phyloP scores from a whole-genome alignment of 805 yeast species.

The Cyberlindnera misumaiensis region DNA sequence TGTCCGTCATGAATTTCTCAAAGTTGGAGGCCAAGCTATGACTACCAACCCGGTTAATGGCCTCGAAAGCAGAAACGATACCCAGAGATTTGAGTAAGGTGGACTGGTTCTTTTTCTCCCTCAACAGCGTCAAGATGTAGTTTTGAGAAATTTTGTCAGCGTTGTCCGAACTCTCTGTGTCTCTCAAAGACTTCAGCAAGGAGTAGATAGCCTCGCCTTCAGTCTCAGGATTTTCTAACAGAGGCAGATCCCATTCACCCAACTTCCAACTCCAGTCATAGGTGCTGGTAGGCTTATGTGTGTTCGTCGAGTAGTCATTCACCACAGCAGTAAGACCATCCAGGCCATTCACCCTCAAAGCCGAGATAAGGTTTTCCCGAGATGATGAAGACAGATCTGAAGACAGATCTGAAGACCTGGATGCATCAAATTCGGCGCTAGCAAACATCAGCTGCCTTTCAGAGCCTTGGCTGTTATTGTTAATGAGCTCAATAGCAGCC shows the following conservation, averaged over 20 bases:
- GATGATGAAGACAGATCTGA: slow-evolving; percentile 22
- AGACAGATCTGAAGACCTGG: too few species aligned
- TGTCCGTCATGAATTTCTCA: slow-evolving; percentile 4
- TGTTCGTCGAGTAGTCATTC: slow-evolving; percentile 18
- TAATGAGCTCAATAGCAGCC: slow-evolving; percentile 40
- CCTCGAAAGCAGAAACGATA: slow-evolving; percentile 11
- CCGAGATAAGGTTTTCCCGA: slow-evolving; percentile 23
- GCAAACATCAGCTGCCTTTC: slow-evolving; percentile 44
- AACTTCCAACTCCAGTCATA: slow-evolving; percentile 75
- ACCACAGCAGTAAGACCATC: slow-evolving; percentile 49
- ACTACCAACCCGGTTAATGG: neutral
- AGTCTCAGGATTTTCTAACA: slow-evolving; percentile 27
- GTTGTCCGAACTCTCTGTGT: slow-evolving; percentile 12
- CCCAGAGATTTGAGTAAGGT: slow-evolving; percentile 6
- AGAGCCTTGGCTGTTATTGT: slow-evolving; percentile 25
- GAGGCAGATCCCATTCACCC: slow-evolving; percentile 69
- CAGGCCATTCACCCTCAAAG: slow-evolving; percentile 46
- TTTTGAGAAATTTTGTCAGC: slow-evolving; percentile 15
- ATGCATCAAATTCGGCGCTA: slow-evolving; percentile 47
- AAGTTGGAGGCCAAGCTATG: slow-evolving; percentile 2
- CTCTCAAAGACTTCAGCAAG: slow-evolving; percentile 41
- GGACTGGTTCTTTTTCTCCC: slow-evolving; percentile 1
- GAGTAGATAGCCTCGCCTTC: slow-evolving; percentile 46
- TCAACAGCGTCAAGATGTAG: slow-evolving; percentile 6
- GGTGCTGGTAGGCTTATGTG: slow-evolving; percentile 17